These are phyloP conservation scores for Cruciata laevipes DNA, from an alignment of 257 asterid species.

Conservation along the genomic window DNA sequence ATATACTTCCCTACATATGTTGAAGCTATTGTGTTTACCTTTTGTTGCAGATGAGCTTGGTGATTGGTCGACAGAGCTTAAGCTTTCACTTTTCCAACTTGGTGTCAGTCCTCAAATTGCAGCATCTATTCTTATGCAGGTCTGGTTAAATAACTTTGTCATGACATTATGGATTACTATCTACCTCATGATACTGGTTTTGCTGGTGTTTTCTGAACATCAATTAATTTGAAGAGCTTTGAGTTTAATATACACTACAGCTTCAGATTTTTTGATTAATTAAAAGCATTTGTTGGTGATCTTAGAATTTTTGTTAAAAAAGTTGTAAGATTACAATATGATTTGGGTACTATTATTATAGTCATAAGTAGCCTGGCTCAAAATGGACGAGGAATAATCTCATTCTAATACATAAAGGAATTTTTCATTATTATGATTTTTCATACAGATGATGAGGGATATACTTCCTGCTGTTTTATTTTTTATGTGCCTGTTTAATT, in stretches of 20 bases:
- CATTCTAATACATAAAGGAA: neutral
- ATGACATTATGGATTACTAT: conserved; percentile 6
- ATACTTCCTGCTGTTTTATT: conserved; percentile 3
- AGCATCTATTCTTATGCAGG: conserved; percentile 98
- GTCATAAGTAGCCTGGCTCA: neutral
- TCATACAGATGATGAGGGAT: neutral
- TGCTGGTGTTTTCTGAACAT: neutral
- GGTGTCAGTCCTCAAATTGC: conserved; percentile 98
- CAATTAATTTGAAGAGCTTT: neutral
- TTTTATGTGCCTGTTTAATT: neutral
- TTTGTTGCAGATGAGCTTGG: conserved; percentile 80
- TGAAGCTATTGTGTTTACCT: neutral
- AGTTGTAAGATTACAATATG: neutral
- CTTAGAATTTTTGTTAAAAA: neutral
- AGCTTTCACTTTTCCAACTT: conserved; percentile 92
- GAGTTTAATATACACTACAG: neutral
- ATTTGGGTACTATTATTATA: neutral
- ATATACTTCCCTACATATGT: neutral
- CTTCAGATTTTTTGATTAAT: neutral
- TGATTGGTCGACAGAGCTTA: conserved; percentile 70
- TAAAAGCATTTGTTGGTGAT: neutral
- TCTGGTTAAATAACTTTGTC: conserved; percentile 21
- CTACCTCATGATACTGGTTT: neutral
- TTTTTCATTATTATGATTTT: neutral
- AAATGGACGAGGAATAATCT: neutral